These are phyloP conservation scores for Leptodontidium sp. DNA, from an alignment of 2,329 filamentous ascomycete genomes.

Conservation along the genomic window DNA sequence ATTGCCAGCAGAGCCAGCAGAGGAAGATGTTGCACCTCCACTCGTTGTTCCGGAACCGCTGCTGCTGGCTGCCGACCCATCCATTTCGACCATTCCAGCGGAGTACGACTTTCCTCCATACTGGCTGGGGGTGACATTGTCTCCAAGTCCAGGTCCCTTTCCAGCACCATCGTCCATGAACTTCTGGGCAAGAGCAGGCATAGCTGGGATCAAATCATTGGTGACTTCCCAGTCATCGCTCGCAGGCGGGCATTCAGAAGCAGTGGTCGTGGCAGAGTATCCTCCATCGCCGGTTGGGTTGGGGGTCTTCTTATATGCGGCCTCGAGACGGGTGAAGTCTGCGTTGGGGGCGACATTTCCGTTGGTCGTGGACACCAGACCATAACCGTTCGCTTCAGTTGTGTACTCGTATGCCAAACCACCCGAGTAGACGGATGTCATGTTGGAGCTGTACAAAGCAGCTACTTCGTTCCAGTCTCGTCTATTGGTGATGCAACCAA, in stretches of 20 bases:
- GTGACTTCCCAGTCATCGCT: slow-evolving; percentile 58
- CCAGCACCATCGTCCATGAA: slow-evolving; percentile 59
- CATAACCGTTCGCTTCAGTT: slow-evolving; percentile 79
- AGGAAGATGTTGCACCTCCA: background rate
- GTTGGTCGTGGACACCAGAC: slow-evolving; percentile 50
- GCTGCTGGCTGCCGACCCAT: slow-evolving; percentile 11
- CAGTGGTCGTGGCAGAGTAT: slow-evolving; percentile 50
- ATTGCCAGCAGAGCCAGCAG: slow-evolving; percentile 11
- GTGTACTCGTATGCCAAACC: slow-evolving; percentile 97
- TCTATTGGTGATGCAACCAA: slow-evolving; percentile 83
- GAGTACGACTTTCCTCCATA: slow-evolving; percentile 25
- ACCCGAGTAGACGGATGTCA: slow-evolving; percentile 92
- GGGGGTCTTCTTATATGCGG: slow-evolving; percentile 52
- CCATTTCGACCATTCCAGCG: slow-evolving; percentile 14
- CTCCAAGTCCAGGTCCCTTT: slow-evolving; percentile 24
- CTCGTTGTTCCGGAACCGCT: slow-evolving; percentile 7
- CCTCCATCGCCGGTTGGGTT: slow-evolving; percentile 61
- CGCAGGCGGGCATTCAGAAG: slow-evolving; percentile 55
- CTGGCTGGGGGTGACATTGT: slow-evolving; percentile 22
- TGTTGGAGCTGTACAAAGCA: slow-evolving; percentile 81
- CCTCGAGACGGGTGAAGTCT: slow-evolving; percentile 59
- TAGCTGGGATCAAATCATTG: slow-evolving; percentile 55
- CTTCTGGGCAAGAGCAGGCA: slow-evolving; percentile 52
- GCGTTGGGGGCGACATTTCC: slow-evolving; percentile 51
- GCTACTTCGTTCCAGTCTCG: slow-evolving; percentile 83